phyloP scores from a whole-genome alignment of 305 asterid species.

The Fraxinus angustifolia region DNA sequence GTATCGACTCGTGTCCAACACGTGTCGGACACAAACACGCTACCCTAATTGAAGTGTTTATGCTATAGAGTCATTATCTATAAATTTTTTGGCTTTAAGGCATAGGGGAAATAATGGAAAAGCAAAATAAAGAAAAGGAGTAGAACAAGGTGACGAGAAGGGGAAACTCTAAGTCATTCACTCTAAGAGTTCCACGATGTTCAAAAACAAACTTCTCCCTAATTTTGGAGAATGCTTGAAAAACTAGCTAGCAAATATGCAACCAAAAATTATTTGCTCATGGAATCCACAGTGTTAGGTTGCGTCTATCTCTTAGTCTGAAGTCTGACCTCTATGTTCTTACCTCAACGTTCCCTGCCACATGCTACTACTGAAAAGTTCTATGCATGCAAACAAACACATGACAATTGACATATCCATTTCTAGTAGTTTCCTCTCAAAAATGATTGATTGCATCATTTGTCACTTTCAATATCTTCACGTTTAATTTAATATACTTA shows the following conservation, averaged over 20 bases:
- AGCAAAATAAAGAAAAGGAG: background rate
- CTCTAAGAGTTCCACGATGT: background rate
- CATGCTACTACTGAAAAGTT: background rate
- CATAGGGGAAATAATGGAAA: background rate
- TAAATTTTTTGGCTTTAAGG: background rate
- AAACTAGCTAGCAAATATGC: background rate
- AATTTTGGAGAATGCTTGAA: background rate
- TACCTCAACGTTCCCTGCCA: background rate
- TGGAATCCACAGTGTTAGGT: slow-evolving; percentile 2
- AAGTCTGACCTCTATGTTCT: background rate
- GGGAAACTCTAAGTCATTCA: background rate
- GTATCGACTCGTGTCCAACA: no score
- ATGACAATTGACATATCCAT: background rate
- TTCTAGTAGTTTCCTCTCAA: slow-evolving; percentile 4
- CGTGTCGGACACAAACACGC: no score
- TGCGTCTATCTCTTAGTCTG: slow-evolving; percentile 12
- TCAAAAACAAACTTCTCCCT: background rate
- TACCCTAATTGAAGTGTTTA: no score
- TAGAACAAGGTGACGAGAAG: background rate
- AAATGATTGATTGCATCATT: slow-evolving; percentile 16
- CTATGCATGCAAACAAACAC: background rate
- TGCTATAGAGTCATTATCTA: background rate
- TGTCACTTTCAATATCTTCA: slow-evolving; percentile 8
- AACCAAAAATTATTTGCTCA: background rate
- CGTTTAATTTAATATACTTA: slow-evolving; percentile 3